Conservation (phyloP, 2,329 filamentous ascomycete genomes). For the Pseudogymnoascus sp. region DNA sequence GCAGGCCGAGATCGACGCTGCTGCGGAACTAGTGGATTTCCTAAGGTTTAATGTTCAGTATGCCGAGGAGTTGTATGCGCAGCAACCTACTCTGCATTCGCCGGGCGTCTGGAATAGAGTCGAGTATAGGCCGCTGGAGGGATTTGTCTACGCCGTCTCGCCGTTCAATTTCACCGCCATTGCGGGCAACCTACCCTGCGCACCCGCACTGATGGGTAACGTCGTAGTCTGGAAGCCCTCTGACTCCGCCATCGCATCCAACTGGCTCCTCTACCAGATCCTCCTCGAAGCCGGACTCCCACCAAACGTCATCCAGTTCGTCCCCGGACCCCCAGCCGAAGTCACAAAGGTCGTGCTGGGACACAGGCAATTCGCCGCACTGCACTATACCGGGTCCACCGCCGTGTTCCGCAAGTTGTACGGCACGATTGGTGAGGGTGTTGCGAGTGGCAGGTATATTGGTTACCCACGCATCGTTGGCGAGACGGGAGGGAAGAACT, state of each 20-base stretch:
- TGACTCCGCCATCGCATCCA: conserved; percentile 79
- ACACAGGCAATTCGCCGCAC: conserved; percentile 77
- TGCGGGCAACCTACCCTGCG: conserved; percentile 75
- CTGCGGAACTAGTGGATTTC: conserved; percentile 89
- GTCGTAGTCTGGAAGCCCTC: conserved; percentile 98
- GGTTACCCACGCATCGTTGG: conserved; percentile 85
- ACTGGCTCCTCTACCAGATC: conserved; percentile 86
- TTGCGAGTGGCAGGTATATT: conserved; percentile 74
- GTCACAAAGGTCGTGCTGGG: conserved; percentile 72
- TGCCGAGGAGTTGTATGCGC: conserved; percentile 81
- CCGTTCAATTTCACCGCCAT: conserved; percentile 99
- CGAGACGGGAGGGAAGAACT: conserved; percentile 92
- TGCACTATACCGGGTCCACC: conserved; percentile 93
- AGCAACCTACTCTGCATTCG: conserved; percentile 79
- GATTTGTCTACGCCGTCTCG: conserved; percentile 89
- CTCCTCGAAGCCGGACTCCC: conserved; percentile 87
- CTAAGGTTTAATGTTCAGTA: conserved; percentile 92
- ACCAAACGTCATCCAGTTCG: conserved; percentile 84
- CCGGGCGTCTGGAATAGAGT: conserved; percentile 85
- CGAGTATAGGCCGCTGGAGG: conserved; percentile 84
- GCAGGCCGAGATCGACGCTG: conserved; percentile 98
- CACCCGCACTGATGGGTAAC: conserved; percentile 85
- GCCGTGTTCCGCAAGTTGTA: conserved; percentile 85
- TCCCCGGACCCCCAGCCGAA: conserved; percentile 80
- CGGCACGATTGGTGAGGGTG: conserved; percentile 74